Base-by-base conservation (phyloP, 108 stramenopile species). In the Skeletonema potamos region DNA sequence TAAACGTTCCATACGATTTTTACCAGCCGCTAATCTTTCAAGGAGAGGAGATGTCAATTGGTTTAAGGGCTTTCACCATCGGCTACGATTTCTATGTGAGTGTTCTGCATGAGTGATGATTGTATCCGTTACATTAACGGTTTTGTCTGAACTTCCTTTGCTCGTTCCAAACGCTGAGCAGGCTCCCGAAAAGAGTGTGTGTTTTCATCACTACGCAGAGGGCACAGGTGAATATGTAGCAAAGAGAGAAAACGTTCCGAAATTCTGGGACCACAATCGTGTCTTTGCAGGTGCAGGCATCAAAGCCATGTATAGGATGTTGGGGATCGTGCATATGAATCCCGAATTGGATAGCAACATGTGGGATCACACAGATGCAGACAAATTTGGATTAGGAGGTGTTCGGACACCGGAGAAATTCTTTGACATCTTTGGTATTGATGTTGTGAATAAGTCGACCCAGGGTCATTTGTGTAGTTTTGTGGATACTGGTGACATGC, bases 241-340 rank as follows among this genome's bases (percentile, higher is more conserved):
- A 33, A 59, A 82, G 29, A 77, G 93, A 17, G 83, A 87, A 32
- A 88, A 85, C 54, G 93, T 94, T 3, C 76, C 85, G 17, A 87
- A 90, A 57, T 94, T 86, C 64, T 91, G 87, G 87, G 89, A 93
- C 48, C 89, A 89, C 74, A 70, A 82, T 24, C 62, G 72, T 36
- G 64, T 61, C 39, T 90, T 86, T 60, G 68, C 76, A 15, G 89
- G 66, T 60, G 70, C 75, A 11, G 88, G 94, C 20, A 79, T 79
- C 58, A 82, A 79, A 67, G 89, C 91, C 2, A 90, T 97, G 94
- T 74, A 63, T 44, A 85, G 96, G 12, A 62, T 92, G 54, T 67
- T 91, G 9, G 90, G 87, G n/a, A 87, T 97, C 44, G 90, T 97
- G 33, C 91, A 91, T 58, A 96, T 96, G 93, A 92, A 88, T 78